These are phyloP conservation scores for Calonectria pauciramosa DNA, from an alignment of 2,329 filamentous ascomycete species.

Conservation along the genomic window DNA sequence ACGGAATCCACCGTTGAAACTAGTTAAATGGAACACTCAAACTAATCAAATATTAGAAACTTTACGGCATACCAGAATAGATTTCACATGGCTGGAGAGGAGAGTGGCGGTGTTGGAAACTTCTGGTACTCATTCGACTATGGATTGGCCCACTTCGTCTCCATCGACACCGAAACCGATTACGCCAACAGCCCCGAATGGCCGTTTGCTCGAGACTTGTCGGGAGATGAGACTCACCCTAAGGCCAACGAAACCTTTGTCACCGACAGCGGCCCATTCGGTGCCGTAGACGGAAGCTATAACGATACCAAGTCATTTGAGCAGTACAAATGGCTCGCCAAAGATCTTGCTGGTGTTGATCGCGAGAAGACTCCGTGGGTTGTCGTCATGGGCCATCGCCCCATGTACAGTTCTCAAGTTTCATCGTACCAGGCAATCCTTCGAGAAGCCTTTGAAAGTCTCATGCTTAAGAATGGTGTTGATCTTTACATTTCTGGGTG, in stretches of 20 bases:
- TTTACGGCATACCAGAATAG: slow-evolving; percentile 66
- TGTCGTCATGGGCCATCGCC: slow-evolving; percentile 62
- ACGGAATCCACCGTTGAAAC: background rate
- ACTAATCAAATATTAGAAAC: slow-evolving; percentile 45
- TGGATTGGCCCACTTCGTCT: slow-evolving; percentile 65
- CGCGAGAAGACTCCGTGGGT: slow-evolving; percentile 63
- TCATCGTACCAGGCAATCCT: slow-evolving; percentile 59
- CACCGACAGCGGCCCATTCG: slow-evolving; percentile 65
- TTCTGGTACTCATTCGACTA: slow-evolving; percentile 70
- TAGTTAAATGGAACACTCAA: background rate
- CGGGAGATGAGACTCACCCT: slow-evolving; percentile 56
- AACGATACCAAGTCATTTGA: slow-evolving; percentile 59
- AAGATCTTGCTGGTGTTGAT: slow-evolving; percentile 60
- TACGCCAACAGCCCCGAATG: slow-evolving; percentile 61
- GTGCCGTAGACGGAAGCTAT: slow-evolving; percentile 52
- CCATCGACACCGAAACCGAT: slow-evolving; percentile 64
- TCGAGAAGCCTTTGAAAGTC: slow-evolving; percentile 59
- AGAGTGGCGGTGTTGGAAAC: slow-evolving; percentile 63
- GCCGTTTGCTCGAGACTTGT: slow-evolving; percentile 58
- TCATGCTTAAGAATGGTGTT: slow-evolving; percentile 60
- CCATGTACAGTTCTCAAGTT: slow-evolving; percentile 61
- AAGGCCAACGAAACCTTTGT: slow-evolving; percentile 57
- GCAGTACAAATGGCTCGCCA: slow-evolving; percentile 61
- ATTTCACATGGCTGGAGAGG: slow-evolving; percentile 64
- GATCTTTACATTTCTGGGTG: slow-evolving; percentile 57